Evolutionary conservation across 2,329 filamentous ascomycete genomes (phyloP).

Genomic region (Ramularia collo-cygni): DNA sequence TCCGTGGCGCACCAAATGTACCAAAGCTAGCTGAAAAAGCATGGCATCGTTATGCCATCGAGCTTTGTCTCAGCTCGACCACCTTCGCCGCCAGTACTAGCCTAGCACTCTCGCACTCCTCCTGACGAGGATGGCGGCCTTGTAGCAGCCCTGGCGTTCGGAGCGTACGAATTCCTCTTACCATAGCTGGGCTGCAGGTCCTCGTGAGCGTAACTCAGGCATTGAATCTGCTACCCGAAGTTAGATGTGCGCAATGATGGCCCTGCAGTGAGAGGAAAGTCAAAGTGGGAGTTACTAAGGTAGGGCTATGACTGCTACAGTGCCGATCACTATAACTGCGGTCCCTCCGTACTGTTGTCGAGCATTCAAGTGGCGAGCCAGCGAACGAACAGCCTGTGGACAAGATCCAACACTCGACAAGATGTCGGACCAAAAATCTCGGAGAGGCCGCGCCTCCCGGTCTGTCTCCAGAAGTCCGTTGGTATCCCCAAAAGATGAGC

Average conservation of each 20-base stretch:
- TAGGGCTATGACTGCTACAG: not conserved
- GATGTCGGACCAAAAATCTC: not conserved
- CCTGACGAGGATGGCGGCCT: no score
- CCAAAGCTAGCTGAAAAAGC: constrained; percentile 2
- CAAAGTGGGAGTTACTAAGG: not conserved
- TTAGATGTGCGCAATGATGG: no score
- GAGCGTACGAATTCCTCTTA: not conserved
- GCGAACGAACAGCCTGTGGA: not conserved
- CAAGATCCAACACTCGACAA: not conserved
- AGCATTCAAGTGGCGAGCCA: no score
- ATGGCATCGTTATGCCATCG: not conserved
- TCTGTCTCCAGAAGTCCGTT: constrained; percentile 12
- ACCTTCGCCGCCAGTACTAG: not conserved
- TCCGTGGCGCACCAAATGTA: not conserved
- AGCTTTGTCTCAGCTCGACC: not conserved
- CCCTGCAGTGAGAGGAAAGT: no score
- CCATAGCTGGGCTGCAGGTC: not conserved
- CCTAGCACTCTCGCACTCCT: no score
- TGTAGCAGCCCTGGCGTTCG: not conserved
- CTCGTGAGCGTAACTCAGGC: not conserved
- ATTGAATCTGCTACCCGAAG: not conserved
- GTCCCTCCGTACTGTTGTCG: not conserved
- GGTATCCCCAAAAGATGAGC: constrained; percentile 8
- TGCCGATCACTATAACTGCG: not conserved
- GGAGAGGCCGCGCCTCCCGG: constrained; percentile 1